phyloP scores from a whole-genome alignment of 352 stramenopile genomes.

The Phytophthora tentaculata region DNA sequence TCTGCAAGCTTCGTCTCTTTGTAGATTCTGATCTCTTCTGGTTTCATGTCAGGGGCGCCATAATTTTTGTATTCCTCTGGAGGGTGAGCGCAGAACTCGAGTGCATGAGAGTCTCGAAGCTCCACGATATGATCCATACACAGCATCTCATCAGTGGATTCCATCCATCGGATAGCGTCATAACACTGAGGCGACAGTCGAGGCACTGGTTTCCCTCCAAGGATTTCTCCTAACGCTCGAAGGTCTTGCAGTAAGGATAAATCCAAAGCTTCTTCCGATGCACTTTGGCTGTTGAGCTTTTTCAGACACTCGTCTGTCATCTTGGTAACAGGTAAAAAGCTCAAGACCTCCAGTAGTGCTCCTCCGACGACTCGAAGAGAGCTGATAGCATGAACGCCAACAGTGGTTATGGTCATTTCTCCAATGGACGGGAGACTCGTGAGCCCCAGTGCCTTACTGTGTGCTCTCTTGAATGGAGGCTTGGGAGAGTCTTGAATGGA shows the following conservation, averaged over 20 bases:
- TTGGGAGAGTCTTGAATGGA: neutral
- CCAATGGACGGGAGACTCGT: neutral
- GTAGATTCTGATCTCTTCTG: conserved; percentile 2
- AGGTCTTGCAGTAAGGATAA: neutral
- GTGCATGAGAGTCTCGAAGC: neutral
- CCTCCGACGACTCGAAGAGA: neutral
- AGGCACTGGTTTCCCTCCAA: neutral
- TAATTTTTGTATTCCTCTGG: neutral
- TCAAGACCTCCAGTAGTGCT: neutral
- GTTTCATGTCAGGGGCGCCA: neutral
- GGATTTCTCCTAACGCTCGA: neutral
- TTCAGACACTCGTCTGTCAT: neutral
- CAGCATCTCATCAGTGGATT: neutral
- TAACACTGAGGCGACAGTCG: neutral
- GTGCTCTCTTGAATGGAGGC: neutral
- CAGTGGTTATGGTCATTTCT: neutral
- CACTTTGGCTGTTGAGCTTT: neutral
- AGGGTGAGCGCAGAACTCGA: neutral
- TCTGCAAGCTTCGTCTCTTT: conserved; percentile 17
- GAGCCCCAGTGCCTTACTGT: neutral
- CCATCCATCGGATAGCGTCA: neutral
- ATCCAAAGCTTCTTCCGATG: neutral
- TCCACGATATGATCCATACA: neutral
- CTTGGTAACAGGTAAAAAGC: neutral
- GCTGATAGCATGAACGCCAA: neutral